Evolutionary conservation across 305 asterid species (phyloP).

Genomic region (Solanum aculeatissimum): DNA sequence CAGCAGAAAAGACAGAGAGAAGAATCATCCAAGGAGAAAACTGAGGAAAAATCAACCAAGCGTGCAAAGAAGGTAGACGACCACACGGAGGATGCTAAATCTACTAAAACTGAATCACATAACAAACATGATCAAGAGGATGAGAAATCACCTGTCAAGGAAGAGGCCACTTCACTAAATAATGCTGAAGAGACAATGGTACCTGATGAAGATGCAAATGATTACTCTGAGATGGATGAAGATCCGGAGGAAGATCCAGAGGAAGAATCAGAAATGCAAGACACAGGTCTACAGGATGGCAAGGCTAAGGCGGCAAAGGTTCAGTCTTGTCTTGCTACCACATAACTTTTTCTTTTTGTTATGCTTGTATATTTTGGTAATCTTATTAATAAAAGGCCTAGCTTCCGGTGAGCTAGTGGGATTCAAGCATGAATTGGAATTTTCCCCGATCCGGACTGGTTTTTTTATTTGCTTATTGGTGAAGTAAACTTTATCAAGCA

Average conservation of each 20-base stretch:
- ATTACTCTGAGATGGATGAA: conserved; percentile 31
- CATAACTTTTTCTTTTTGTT: neutral
- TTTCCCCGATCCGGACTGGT: neutral
- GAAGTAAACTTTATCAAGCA: neutral
- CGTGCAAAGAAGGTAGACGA: conserved; percentile 43
- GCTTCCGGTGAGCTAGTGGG: too few relatives aligned
- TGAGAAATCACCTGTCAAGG: conserved; percentile 25
- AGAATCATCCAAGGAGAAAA: conserved; percentile 36
- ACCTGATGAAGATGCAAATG: conserved; percentile 28
- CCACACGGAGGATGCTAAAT: conserved; percentile 22
- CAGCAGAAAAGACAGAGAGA: conserved; percentile 70
- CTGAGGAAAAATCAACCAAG: conserved; percentile 42
- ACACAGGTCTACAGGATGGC: conserved; percentile 28
- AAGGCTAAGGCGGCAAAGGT: conserved; percentile 40
- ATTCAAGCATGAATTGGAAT: too few relatives aligned
- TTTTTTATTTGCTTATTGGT: neutral
- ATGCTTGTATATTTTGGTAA: neutral
- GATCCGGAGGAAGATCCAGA: conserved; percentile 63
- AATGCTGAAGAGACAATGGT: conserved; percentile 25
- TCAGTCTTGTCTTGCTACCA: conserved; percentile 1
- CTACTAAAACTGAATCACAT: conserved; percentile 24
- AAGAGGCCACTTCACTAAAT: conserved; percentile 21
- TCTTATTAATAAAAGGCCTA: too few relatives aligned
- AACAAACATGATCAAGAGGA: conserved; percentile 12
- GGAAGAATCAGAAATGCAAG: conserved; percentile 44